Evolutionary conservation across 2,329 filamentous ascomycete genomes (phyloP), one percentile per base, ranked within the genome.

Genomic region (Ophidiomyces ophidiicola): DNA sequence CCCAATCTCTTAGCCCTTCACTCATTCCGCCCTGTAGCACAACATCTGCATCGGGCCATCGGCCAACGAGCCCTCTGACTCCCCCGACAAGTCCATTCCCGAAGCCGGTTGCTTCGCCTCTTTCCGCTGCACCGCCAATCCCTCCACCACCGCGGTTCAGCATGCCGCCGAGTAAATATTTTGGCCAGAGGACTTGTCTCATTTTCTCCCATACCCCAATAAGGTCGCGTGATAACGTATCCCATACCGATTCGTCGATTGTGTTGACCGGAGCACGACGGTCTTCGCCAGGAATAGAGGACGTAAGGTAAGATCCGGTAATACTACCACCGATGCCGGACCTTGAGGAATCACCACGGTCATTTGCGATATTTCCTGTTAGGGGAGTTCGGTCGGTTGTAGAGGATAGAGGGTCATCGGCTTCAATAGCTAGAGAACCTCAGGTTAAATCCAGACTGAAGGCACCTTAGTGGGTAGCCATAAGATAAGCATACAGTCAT

Each of bases 151-250:
- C 68, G 36, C 68, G 61, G 47, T 69, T 63, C 61, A 80, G 62
- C 53, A 78, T 68, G 26, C 76, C 76, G 28, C 76, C 76, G 17
- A 98, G 79, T 34, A 98, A 72, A 65, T 96, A 96, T 56, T 87
- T 87, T 12, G 90, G 90, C 63, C 85, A 98, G 44, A 98, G 75
- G 26, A 98, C 90, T 68, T 94, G 88, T 60, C 83, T 80, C 79
- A 98, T 85, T 71, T 98, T 98, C 64, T 84, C 82, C 88, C 90
- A 96, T 24, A 96, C 85, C 18, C 86, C 90, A 5, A 88, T 64
- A 48, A 98, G 67, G 60, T 98, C 90, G 50, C 90, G 80, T 37
- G 82, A 84, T 44, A 98, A 69, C n/a, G 90, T 98, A 30, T 88
- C 84, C 90, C 90, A 98, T 28, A 98, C 90, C 1, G 78, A 80